Evolutionary conservation across 2,329 filamentous ascomycete species (phyloP).

Genomic region (Diatrype stigma): DNA sequence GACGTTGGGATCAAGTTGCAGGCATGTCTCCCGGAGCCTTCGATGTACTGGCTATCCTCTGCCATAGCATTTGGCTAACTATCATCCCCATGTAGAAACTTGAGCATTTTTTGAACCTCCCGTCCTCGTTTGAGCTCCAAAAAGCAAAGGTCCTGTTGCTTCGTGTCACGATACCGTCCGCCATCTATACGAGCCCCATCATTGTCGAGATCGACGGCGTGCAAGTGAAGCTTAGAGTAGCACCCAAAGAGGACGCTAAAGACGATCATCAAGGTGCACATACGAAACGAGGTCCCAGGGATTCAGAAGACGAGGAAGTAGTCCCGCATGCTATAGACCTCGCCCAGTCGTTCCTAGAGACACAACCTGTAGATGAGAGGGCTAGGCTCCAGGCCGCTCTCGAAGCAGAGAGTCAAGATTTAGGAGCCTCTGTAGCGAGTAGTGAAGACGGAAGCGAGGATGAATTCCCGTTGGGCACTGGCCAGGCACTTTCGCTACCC

Average conservation of each 20-base stretch:
- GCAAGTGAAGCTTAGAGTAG: constrained; percentile 61
- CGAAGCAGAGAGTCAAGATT: constrained; percentile 56
- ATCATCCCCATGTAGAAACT: constrained; percentile 61
- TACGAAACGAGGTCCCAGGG: constrained; percentile 23
- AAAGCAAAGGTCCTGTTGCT: constrained; percentile 73
- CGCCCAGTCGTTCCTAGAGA: constrained; percentile 73
- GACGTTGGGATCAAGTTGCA: constrained; percentile 79
- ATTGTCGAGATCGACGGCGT: constrained; percentile 77
- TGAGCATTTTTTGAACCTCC: constrained; percentile 68
- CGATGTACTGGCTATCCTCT: constrained; percentile 1
- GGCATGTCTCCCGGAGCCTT: constrained; percentile 43
- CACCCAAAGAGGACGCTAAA: constrained; percentile 36
- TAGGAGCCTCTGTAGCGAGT: constrained; percentile 56
- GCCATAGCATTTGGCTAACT: constrained; percentile 15
- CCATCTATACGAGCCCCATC: constrained; percentile 83
- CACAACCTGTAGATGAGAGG: constrained; percentile 63
- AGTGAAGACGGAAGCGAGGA: constrained; percentile 62
- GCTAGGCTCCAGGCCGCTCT: constrained; percentile 66
- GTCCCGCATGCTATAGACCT: constrained; percentile 70
- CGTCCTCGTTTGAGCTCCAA: constrained; percentile 64
- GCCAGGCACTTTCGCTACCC: constrained; percentile 65
- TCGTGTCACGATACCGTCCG: constrained; percentile 78
- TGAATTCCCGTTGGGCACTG: constrained; percentile 61
- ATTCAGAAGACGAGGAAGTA: constrained; percentile 26
- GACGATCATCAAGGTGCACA: constrained; percentile 29